Evolutionary conservation across 2,329 filamentous ascomycete genomes (phyloP), one percentile per base, ranked within the genome.

Genomic region (Aspergillus sp.): DNA sequence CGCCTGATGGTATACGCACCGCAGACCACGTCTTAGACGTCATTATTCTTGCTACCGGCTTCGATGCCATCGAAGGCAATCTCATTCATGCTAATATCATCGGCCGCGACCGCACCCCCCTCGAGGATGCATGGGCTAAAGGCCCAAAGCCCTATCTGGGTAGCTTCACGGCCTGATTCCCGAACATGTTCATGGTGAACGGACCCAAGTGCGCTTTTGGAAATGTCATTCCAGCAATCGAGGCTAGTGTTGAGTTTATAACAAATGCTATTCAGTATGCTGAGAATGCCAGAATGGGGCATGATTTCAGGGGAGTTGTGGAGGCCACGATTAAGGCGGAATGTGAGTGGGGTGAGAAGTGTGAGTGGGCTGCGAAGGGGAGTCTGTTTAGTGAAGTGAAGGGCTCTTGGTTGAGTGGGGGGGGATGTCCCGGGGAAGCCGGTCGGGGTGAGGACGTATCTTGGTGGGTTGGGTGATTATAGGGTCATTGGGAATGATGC

Each of bases 111-210:
- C 1, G 17, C 4, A 12, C 1, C 3, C 22, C 46, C 10, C 20
- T 54, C 35, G 41, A 44, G 15, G 47, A 50, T 33, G n/a, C 20
- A 13, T 54, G 52, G 50, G 44, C 7, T 10, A 37, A 49, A 12
- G 15, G 45, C 39, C 2, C 49, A 45, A 52, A 45, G 15, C 44
- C 46, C 32, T 47, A 52, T 7, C 25, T 30, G 4, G 52, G 52
- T 13, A 19, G 49, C 2, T 48, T 46, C 30, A 50, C 52, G 9
- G 35, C 44, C 23, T 30, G 43, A 2, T 54, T 54, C 5, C 52
- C 52, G 5, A 54, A 54, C 15, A 50, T 54, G 47, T 46, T 47
- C 17, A 52, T 48, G 43, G 48, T 52, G 0, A 48, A 48, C 32
- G 52, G 52, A 4, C 52, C 52, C 4, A 48, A 54, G n/a, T 7